These are phyloP conservation scores for Vaccinium myrtillus DNA, from an alignment of 148 eudicot species.

Conservation along the genomic window DNA sequence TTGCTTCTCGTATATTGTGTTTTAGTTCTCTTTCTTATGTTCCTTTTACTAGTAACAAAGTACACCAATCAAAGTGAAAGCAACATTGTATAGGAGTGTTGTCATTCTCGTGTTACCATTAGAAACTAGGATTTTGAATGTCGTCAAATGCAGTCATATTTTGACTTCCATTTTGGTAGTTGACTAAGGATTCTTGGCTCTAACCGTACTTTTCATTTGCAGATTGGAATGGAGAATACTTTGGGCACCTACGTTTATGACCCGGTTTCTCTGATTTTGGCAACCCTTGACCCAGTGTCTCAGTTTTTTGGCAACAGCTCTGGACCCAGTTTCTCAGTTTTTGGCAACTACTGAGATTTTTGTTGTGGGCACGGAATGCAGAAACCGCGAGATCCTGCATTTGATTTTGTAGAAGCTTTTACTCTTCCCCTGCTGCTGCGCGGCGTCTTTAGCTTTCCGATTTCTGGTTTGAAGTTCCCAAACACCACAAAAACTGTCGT, in stretches of 20 bases:
- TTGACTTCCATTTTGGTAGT: constrained; percentile 7
- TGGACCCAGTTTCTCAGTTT: not conserved
- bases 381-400: not conserved
- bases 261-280: constrained; percentile 3
- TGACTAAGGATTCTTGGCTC: not conserved
- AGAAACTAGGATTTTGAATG: not conserved
- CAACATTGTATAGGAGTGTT: not conserved
- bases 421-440: not conserved
- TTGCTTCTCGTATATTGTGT: not conserved
- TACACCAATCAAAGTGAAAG: not conserved
- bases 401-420: constrained; percentile 5
- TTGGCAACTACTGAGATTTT: not conserved
- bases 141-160: constrained; percentile 4
- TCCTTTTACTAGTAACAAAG: not conserved
- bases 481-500: not conserved
- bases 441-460: not conserved
- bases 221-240: not conserved
- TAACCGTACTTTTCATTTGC: not conserved
- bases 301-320: not conserved
- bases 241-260: not conserved
- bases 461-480: not conserved
- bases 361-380: not conserved
- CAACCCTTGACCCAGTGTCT: not conserved
- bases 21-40: not conserved
- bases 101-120: not conserved